Percentiles rank a stretch among this genome's conserved stretches.
These are phyloP conservation scores for Botrytis tulipae DNA, from an alignment of 2,329 filamentous ascomycete species.

Conservation along the genomic window DNA sequence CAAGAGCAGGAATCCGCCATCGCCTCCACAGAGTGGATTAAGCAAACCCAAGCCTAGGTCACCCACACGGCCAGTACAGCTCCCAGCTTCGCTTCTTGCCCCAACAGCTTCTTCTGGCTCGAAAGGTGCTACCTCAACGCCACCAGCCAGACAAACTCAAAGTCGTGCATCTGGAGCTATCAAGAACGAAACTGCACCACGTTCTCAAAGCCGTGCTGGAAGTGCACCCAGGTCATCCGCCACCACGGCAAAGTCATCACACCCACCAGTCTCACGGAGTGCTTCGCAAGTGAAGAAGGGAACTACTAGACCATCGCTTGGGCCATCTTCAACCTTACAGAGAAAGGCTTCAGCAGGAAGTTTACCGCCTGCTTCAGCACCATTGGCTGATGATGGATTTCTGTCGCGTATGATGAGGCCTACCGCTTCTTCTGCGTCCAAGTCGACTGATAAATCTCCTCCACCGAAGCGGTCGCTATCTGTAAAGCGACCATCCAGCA, in stretches of 20 bases:
- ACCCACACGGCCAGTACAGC: constrained; percentile 64
- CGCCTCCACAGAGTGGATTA: constrained; percentile 41
- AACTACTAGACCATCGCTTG: constrained; percentile 44
- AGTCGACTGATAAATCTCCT: constrained; percentile 61
- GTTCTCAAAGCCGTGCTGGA: constrained; percentile 36
- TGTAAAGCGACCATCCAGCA: constrained; percentile 31
- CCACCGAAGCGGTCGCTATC: constrained; percentile 41
- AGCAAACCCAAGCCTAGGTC: constrained; percentile 64
- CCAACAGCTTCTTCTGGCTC: constrained; percentile 69
- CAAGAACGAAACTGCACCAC: constrained; percentile 38
- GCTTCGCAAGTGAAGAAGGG: constrained; percentile 32
- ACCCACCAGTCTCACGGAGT: constrained; percentile 29
- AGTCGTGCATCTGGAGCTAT: constrained; percentile 43
- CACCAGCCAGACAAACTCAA: constrained; percentile 43
- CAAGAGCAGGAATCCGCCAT: constrained; percentile 33
- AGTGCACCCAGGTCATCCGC: constrained; percentile 23
- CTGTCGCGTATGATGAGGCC: constrained; percentile 80
- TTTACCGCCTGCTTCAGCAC: constrained; percentile 49
- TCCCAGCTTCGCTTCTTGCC: constrained; percentile 66
- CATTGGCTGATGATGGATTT: constrained; percentile 64
- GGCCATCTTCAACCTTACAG: constrained; percentile 48
- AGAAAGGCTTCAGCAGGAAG: constrained; percentile 56
- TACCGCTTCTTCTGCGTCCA: constrained; percentile 66
- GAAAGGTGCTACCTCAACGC: constrained; percentile 49
- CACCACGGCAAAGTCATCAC: neutral